Conservation (phyloP, 768 basidiomycete species). For the Tricholoma hemisulphureum region DNA sequence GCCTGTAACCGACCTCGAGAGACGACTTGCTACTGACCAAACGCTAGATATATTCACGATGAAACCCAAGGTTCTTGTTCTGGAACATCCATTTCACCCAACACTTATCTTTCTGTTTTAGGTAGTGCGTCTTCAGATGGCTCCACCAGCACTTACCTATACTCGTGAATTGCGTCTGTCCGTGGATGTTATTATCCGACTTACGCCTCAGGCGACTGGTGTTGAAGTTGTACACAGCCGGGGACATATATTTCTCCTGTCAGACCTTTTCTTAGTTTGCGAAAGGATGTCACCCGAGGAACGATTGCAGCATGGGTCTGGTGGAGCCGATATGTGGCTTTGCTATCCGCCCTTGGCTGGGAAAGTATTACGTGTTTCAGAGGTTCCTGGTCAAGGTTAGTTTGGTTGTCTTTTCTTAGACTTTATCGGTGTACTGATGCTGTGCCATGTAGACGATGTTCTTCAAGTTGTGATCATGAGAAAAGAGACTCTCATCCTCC, state of each 20-base stretch:
- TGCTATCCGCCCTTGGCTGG: conserved; percentile 94
- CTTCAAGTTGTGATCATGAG: conserved; percentile 81
- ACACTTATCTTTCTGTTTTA: conserved; percentile 28
- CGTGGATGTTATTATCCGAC: conserved; percentile 67
- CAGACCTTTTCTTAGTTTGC: conserved; percentile 89
- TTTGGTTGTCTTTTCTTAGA: conserved; percentile 23
- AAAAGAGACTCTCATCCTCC: conserved; percentile 78
- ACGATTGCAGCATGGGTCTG: conserved; percentile 42
- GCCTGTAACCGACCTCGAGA: conserved; percentile 77
- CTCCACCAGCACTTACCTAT: conserved; percentile 75
- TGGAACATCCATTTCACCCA: conserved; percentile 1
- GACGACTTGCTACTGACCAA: conserved; percentile 68
- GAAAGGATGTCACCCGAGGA: conserved; percentile 79
- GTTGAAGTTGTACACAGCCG: conserved; percentile 68
- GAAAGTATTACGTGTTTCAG: conserved; percentile 78
- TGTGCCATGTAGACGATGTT: conserved; percentile 52
- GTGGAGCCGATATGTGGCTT: conserved; percentile 84
- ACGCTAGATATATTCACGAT: conserved; percentile 96
- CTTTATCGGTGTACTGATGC: neutral
- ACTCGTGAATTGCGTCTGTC: conserved; percentile 74
- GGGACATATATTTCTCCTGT: conserved; percentile 87
- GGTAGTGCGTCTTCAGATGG: conserved; percentile 90
- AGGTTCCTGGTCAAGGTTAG: conserved; percentile 60
- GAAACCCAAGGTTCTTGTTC: conserved; percentile 72
- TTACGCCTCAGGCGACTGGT: conserved; percentile 75